phyloP scores from a whole-genome alignment of 768 basidiomycete genomes.

The Suillus decipiens region DNA sequence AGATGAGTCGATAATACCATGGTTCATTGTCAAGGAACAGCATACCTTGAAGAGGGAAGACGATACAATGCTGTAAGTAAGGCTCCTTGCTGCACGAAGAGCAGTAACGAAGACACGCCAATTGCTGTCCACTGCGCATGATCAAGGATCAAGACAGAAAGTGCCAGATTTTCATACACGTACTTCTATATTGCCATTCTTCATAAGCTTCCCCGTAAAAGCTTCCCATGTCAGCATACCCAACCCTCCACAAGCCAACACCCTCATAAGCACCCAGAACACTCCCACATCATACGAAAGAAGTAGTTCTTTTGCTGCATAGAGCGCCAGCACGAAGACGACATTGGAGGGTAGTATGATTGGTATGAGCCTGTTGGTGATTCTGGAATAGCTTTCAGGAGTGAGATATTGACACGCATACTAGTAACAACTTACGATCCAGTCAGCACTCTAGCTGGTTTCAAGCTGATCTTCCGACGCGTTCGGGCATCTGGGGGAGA shows the following conservation, averaged over 20 bases:
- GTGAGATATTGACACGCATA: constrained; percentile 12
- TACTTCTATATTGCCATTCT: constrained; percentile 62
- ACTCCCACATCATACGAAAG: constrained; percentile 67
- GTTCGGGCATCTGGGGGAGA: constrained; percentile 68
- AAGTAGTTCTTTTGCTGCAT: constrained; percentile 67
- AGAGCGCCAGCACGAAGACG: constrained; percentile 61
- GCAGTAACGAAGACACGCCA: constrained; percentile 63
- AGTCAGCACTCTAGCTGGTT: constrained; percentile 53
- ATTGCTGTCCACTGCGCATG: constrained; percentile 65
- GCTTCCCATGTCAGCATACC: constrained; percentile 64
- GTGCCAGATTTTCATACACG: constrained; percentile 22
- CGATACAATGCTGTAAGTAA: constrained; percentile 70
- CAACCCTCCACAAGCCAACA: constrained; percentile 72
- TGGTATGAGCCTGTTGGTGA: constrained; percentile 54
- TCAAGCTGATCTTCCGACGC: constrained; percentile 63
- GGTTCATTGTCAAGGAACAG: constrained; percentile 7
- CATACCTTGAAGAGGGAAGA: constrained; percentile 66
- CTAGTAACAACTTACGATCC: constrained; percentile 47
- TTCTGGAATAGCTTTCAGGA: constrained; percentile 36
- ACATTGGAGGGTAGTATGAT: constrained; percentile 62
- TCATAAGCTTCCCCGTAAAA: constrained; percentile 52
- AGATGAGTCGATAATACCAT: constrained; percentile 5
- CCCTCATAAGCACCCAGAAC: constrained; percentile 76
- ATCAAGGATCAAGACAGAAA: constrained; percentile 14
- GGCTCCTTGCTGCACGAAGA: constrained; percentile 68